Percentiles rank a stretch among this genome's conserved stretches.
Conservation (phyloP, 352 stramenopile genomes). For the Globisporangium sylvaticum region DNA sequence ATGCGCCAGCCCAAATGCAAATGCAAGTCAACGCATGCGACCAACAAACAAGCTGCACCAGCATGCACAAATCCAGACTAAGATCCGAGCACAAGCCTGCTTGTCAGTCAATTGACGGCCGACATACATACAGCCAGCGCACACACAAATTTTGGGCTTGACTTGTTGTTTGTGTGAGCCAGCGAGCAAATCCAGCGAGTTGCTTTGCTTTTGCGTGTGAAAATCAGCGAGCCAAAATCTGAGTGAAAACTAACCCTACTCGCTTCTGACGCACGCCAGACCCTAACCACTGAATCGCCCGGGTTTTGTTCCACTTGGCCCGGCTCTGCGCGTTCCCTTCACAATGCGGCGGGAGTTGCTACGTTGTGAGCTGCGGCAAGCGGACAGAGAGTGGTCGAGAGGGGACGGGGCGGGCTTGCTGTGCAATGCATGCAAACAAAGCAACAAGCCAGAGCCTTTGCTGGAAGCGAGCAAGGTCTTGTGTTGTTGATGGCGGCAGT, state of each 20-base stretch:
- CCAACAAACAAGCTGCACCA: neutral
- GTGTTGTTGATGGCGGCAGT: neutral
- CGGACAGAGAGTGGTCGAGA: neutral
- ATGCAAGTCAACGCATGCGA: neutral
- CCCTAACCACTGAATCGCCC: neutral
- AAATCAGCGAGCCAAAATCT: neutral
- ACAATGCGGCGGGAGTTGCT: neutral
- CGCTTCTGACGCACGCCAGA: neutral
- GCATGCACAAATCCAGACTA: neutral
- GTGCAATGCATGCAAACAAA: neutral
- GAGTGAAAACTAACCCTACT: neutral
- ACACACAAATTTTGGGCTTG: neutral
- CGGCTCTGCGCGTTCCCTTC: neutral
- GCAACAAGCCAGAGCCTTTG: neutral
- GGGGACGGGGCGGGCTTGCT: neutral
- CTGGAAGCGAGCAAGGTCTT: conserved; percentile 3
- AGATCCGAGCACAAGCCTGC: neutral
- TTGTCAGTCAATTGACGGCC: neutral
- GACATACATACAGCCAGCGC: neutral
- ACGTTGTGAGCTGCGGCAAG: neutral
- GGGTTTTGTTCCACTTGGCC: neutral
- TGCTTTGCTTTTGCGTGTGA: neutral
- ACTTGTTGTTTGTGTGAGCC: neutral
- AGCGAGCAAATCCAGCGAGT: neutral
- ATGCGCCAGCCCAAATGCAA: neutral